These are phyloP conservation scores for Parascedosporium putredinis DNA, from an alignment of 2,329 filamentous ascomycete species.

Conservation along the genomic window DNA sequence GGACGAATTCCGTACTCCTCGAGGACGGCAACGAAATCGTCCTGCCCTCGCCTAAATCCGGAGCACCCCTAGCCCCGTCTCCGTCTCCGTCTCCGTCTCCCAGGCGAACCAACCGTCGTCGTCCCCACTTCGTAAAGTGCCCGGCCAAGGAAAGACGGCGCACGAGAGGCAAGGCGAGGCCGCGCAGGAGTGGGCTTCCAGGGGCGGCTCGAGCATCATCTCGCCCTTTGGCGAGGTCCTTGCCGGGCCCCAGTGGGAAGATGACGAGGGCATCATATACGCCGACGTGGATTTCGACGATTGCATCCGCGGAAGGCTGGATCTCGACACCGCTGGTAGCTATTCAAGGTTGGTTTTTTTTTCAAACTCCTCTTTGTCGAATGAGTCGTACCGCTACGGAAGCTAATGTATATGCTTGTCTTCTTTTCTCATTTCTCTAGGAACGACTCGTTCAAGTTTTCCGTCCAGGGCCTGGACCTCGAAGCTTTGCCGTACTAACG, in stretches of 20 bases:
- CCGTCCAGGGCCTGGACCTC: slow-evolving; percentile 47
- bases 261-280: slow-evolving; percentile 54
- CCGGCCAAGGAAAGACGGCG: too few relatives aligned
- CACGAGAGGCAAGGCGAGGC: too few relatives aligned
- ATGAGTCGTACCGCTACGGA: too few relatives aligned
- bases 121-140: too few relatives aligned
- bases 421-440: slow-evolving; percentile 17
- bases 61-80: too few relatives aligned
- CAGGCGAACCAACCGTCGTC: too few relatives aligned
- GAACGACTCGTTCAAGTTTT: slow-evolving; percentile 52
- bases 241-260: slow-evolving; percentile 75
- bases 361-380: too few relatives aligned
- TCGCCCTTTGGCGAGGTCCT: slow-evolving; percentile 71
- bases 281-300: slow-evolving; percentile 80
- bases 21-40: not conserved
- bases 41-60: too few relatives aligned
- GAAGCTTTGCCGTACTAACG: slow-evolving; percentile 45
- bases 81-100: not conserved
- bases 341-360: slow-evolving; percentile 59
- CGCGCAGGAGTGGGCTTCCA: slow-evolving; percentile 44
- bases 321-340: slow-evolving; percentile 75
- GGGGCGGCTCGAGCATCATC: slow-evolving; percentile 76
- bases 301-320: slow-evolving; percentile 69
- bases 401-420: not conserved
- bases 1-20: not conserved